These are phyloP conservation scores for Achaetomium macrosporum DNA, from an alignment of 2,329 filamentous ascomycete species.

Conservation along the genomic window DNA sequence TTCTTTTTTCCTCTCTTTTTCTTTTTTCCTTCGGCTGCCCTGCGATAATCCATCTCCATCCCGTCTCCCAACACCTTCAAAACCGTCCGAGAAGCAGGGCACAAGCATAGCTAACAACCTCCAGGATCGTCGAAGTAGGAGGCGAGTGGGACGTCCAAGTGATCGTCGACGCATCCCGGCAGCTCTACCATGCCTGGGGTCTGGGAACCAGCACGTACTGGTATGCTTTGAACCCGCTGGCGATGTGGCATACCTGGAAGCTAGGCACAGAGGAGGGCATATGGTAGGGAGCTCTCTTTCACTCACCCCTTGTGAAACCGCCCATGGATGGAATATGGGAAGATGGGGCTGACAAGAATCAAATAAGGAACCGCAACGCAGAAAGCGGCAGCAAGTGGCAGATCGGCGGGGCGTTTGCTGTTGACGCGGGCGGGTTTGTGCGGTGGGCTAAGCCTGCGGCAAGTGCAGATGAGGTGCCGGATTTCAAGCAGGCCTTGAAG, in stretches of 20 bases:
- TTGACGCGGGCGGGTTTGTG: constrained; percentile 48
- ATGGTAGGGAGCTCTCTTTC: constrained; percentile 33
- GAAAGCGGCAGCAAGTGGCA: constrained; percentile 66
- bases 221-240: constrained; percentile 55
- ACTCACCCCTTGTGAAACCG: background rate
- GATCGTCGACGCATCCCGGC: constrained; percentile 53
- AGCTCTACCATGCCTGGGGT: constrained; percentile 60
- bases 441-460: constrained; percentile 44
- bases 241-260: constrained; percentile 51
- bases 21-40: no score
- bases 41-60: no score
- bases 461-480: constrained; percentile 32
- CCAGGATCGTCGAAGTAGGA: constrained; percentile 47
- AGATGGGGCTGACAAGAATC: background rate
- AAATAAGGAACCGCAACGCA: constrained; percentile 4
- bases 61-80: no score
- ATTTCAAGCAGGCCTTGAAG: constrained; percentile 13
- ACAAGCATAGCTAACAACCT: background rate
- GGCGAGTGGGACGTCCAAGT: constrained; percentile 54
- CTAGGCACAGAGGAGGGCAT: constrained; percentile 59
- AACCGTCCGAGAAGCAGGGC: background rate
- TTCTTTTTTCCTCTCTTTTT: background rate
- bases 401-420: constrained; percentile 58
- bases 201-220: constrained; percentile 55
- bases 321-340: no score